Percentiles rank a stretch among this genome's conserved stretches.
Conservation (phyloP, 345 rosid genomes). For the Gossypium mustelinum region DNA sequence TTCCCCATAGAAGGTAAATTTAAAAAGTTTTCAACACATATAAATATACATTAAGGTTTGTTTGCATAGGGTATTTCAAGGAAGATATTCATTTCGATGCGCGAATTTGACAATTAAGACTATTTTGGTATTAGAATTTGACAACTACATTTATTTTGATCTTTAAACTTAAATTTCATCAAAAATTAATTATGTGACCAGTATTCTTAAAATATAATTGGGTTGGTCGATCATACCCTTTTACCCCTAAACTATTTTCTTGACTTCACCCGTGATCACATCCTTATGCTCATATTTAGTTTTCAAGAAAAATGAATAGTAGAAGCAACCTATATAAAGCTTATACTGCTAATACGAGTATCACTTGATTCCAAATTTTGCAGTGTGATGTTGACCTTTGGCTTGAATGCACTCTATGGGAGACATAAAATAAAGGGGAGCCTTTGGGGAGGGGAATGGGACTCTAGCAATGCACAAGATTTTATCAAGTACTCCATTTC, state of each 20-base stretch:
- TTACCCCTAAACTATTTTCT: no score
- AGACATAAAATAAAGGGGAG: slow-evolving; percentile 50
- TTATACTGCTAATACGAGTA: not conserved
- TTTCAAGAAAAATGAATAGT: not conserved
- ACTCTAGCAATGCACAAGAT: slow-evolving; percentile 64
- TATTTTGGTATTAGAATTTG: no score
- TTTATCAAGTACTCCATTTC: slow-evolving; percentile 75
- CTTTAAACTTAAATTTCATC: no score
- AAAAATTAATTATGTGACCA: no score
- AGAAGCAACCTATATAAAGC: not conserved
- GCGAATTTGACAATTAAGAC: no score
- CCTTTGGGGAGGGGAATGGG: slow-evolving; percentile 88
- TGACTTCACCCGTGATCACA: no score
- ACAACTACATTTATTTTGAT: no score
- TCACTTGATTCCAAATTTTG: slow-evolving; percentile 23
- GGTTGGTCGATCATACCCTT: no score
- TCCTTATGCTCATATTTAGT: no score
- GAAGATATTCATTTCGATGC: no score
- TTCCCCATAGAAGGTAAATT: not conserved
- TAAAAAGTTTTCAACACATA: not conserved
- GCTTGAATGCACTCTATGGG: slow-evolving; percentile 88
- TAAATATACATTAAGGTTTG: not conserved
- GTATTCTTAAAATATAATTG: no score
- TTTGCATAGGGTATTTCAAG: not conserved
- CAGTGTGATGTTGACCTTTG: slow-evolving; percentile 77